A percentile compares a stretch with the other conserved stretches of the same genome.
Conservation (phyloP, 1,139 yeast species). For the Pneumocystis sp. region DNA sequence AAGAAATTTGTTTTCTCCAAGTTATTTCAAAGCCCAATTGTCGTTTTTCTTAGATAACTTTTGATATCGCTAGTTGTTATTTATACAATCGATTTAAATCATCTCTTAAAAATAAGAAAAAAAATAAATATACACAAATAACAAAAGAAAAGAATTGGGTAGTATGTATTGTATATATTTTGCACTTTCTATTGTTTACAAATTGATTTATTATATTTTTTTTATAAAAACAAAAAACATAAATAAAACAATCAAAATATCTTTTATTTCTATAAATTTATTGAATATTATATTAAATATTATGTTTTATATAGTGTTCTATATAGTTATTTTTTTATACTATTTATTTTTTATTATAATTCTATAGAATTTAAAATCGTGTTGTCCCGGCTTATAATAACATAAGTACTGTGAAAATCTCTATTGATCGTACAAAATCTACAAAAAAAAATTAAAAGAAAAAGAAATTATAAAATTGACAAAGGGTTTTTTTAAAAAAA, state of each 20-base stretch:
- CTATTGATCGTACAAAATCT: not conserved
- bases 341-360: too few relatives aligned
- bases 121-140: not conserved
- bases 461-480: not conserved
- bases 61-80: not conserved
- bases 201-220: not conserved
- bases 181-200: not conserved
- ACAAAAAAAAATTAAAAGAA: not conserved
- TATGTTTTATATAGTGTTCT: too few relatives aligned
- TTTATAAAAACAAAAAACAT: too few relatives aligned
- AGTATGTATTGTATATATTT: not conserved
- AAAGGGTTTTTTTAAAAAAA: not conserved
- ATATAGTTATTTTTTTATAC: too few relatives aligned
- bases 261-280: too few relatives aligned
- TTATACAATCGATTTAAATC: not conserved
- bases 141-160: not conserved
- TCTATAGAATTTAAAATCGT: too few relatives aligned
- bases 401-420: not conserved
- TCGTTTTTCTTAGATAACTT: not conserved
- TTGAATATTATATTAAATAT: too few relatives aligned
- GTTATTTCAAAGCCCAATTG: not conserved
- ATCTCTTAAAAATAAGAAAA: not conserved
- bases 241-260: too few relatives aligned
- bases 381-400: too few relatives aligned
- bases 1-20: not conserved